Conservation (phyloP, 2,329 filamentous ascomycete genomes). For the Ilyonectria robusta region DNA sequence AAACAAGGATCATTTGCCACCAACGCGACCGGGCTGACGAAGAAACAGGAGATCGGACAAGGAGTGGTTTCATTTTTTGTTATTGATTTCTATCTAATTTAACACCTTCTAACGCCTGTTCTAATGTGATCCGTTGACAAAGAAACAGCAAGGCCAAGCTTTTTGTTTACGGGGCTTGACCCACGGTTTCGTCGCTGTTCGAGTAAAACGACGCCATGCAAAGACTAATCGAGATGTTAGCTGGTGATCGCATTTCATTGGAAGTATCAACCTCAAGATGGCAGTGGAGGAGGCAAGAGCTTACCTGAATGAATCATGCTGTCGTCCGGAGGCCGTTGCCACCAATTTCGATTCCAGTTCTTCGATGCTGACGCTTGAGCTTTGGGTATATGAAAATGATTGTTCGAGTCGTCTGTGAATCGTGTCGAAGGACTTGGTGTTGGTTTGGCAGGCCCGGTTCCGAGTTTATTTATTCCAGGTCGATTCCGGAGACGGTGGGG, state of each 20-base stretch:
- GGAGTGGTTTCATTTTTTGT: neutral
- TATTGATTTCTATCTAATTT: neutral
- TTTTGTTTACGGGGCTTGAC: neutral
- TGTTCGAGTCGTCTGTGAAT: neutral
- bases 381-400: neutral
- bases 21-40: neutral
- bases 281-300: neutral
- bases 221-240: neutral
- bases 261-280: neutral
- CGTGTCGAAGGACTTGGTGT: slow-evolving; percentile 1
- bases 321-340: neutral
- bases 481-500: slow-evolving; percentile 20
- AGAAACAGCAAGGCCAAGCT: neutral
- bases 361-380: neutral
- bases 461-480: slow-evolving; percentile 17
- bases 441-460: neutral
- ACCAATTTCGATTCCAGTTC: neutral
- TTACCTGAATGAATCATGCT: neutral
- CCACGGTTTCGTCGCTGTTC: slow-evolving; percentile 1
- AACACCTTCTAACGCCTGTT: slow-evolving; percentile 2
- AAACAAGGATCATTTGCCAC: neutral
- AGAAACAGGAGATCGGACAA: neutral
- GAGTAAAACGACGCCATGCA: slow-evolving; percentile 2
- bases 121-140: neutral
- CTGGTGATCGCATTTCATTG: neutral